Evolutionary conservation across 2,329 filamentous ascomycete species (phyloP).

Genomic region (Pseudogymnoascus sp.): DNA sequence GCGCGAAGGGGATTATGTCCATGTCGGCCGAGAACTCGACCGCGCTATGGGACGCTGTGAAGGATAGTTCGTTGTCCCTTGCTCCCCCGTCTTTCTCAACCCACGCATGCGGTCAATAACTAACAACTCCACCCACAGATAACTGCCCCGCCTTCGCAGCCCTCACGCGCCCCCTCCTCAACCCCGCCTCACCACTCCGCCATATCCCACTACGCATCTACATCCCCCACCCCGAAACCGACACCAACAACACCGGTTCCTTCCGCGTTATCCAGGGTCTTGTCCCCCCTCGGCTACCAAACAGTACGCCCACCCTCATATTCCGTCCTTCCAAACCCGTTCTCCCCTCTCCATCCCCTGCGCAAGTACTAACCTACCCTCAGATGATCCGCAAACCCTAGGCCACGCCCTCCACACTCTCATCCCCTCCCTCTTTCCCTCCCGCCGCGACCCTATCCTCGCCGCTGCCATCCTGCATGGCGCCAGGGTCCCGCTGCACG

Average conservation of each 20-base stretch:
- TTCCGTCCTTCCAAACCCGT: constrained; percentile 9
- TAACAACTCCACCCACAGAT: constrained; percentile 38
- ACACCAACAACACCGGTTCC: constrained; percentile 37
- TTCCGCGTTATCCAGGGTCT: constrained; percentile 71
- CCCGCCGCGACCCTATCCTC: constrained; percentile 71
- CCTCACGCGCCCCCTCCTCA: constrained; percentile 69
- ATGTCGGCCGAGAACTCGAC: constrained; percentile 61
- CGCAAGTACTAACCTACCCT: background rate
- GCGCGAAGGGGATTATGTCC: constrained; percentile 62
- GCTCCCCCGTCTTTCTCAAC: background rate
- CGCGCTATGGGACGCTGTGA: constrained; percentile 55
- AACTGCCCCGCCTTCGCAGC: constrained; percentile 64
- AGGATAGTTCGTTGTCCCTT: constrained; percentile 41
- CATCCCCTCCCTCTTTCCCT: constrained; percentile 78
- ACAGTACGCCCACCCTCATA: too few species aligned
- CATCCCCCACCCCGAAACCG: constrained; percentile 27
- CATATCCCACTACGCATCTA: constrained; percentile 74
- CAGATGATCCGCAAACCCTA: constrained; percentile 54
- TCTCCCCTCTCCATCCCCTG: background rate
- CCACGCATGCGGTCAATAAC: background rate
- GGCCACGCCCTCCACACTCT: constrained; percentile 68
- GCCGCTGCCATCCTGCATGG: constrained; percentile 83
- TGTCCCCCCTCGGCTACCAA: constrained; percentile 42
- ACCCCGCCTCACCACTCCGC: constrained; percentile 63
- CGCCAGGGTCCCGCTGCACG: constrained; percentile 68